Evolutionary conservation across 495 filamentous ascomycete genomes (phyloP).

Genomic region (Aspergillus baeticus): DNA sequence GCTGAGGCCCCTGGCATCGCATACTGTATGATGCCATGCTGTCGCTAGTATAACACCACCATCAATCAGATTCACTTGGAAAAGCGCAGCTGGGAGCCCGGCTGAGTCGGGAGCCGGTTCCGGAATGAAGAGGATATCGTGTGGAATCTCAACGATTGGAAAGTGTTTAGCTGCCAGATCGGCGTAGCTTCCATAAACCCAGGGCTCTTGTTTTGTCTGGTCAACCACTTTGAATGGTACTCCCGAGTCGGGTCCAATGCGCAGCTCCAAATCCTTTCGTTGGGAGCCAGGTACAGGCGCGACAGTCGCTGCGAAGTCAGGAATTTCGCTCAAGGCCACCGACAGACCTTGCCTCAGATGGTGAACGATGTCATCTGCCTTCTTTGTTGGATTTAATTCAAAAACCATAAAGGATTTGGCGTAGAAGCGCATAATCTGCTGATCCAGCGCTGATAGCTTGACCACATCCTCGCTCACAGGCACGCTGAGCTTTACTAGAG

Average conservation of each 20-base stretch:
- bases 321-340: conserved; percentile 7
- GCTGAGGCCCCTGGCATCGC: conserved; percentile 5
- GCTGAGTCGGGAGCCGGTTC: neutral
- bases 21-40: conserved; percentile 9
- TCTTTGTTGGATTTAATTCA: neutral
- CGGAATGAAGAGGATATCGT: conserved; percentile 11
- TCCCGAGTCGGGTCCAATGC: conserved; percentile 2
- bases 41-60: conserved; percentile 5
- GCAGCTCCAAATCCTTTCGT: conserved; percentile 8
- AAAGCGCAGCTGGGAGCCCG: neutral
- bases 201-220: conserved; percentile 4
- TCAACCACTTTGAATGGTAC: conserved; percentile 8
- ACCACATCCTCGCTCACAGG: conserved; percentile 12
- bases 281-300: conserved; percentile 3
- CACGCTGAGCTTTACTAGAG: conserved; percentile 9
- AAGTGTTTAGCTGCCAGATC: conserved; percentile 9
- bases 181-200: conserved; percentile 10
- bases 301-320: conserved; percentile 10
- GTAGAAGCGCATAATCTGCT: conserved; percentile 11
- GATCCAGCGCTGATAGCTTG: conserved; percentile 12
- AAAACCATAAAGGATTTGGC: conserved; percentile 3
- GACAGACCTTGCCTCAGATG: conserved; percentile 8
- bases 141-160: conserved; percentile 6
- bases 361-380: neutral
- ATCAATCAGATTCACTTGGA: conserved; percentile 6